Percentiles rank a stretch among this genome's conserved stretches.
These are phyloP conservation scores for Termitomyces sp. DNA, from an alignment of 768 basidiomycete genomes.

Conservation along the genomic window DNA sequence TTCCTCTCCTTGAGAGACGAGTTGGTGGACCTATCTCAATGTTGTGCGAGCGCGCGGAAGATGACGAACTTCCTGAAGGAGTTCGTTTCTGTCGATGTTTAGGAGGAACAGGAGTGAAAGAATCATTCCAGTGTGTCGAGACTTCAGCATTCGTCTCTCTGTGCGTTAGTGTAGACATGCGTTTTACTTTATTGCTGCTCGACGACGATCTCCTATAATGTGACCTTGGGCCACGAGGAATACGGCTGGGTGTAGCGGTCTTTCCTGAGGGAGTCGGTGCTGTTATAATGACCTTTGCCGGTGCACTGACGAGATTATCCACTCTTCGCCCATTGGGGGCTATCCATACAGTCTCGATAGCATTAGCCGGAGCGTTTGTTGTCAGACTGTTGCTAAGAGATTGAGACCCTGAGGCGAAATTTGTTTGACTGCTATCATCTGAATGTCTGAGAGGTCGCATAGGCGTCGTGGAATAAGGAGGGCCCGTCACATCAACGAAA, in stretches of 20 bases:
- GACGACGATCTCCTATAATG: slow-evolving; percentile 27
- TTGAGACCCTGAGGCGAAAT: neutral
- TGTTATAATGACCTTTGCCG: slow-evolving; percentile 48
- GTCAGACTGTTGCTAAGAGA: neutral
- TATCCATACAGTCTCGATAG: slow-evolving; percentile 10
- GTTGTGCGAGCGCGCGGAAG: slow-evolving; percentile 12
- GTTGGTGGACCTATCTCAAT: slow-evolving; percentile 12
- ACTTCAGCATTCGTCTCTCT: slow-evolving; percentile 18
- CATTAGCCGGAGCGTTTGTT: slow-evolving; percentile 4
- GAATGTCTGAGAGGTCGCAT: slow-evolving; percentile 8
- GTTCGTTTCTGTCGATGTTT: slow-evolving; percentile 25
- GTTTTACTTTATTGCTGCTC: slow-evolving; percentile 20
- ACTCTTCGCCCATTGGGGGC: slow-evolving; percentile 26
- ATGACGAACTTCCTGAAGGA: slow-evolving; percentile 21
- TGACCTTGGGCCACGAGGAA: slow-evolving; percentile 39
- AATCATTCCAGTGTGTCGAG: slow-evolving; percentile 20
- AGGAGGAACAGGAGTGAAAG: slow-evolving; percentile 27
- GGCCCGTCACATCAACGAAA: slow-evolving; percentile 12
- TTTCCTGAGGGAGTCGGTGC: slow-evolving; percentile 44
- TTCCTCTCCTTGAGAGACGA: slow-evolving; percentile 12
- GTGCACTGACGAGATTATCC: slow-evolving; percentile 39
- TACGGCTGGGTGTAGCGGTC: slow-evolving; percentile 27
- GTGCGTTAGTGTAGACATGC: slow-evolving; percentile 21
- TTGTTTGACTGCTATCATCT: neutral
- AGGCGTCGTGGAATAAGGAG: slow-evolving; percentile 16